Conservation (phyloP, 257 asterid species). For the Jaltomata sinuosa region DNA sequence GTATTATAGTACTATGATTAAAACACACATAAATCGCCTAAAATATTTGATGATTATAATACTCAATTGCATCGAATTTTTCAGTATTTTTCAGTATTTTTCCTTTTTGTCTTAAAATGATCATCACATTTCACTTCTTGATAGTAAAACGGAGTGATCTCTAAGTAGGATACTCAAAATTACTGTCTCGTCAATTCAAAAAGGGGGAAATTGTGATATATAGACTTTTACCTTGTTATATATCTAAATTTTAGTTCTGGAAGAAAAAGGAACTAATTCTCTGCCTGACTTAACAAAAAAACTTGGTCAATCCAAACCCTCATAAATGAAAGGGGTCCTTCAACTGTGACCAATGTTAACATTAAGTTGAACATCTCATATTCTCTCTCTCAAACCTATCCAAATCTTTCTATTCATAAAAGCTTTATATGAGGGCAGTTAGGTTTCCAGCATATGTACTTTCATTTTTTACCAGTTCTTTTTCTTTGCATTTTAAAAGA, state of each 20-base stretch:
- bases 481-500: neutral
- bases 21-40: neutral
- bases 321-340: neutral
- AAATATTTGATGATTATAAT: neutral
- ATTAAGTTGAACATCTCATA: neutral
- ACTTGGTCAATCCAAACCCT: neutral
- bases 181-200: neutral
- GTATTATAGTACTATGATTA: neutral
- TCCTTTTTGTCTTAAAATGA: neutral
- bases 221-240: neutral
- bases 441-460: neutral
- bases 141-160: neutral
- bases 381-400: neutral
- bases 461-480: neutral
- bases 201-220: neutral
- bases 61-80: neutral
- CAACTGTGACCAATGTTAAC: neutral
- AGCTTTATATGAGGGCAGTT: neutral
- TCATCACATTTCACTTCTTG: neutral
- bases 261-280: neutral
- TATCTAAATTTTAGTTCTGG: neutral
- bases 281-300: neutral
- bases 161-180: neutral
- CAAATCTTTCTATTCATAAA: neutral
- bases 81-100: neutral